Evolutionary conservation across 257 asterid genomes (phyloP).

Genomic region (Solanum okadae): DNA sequence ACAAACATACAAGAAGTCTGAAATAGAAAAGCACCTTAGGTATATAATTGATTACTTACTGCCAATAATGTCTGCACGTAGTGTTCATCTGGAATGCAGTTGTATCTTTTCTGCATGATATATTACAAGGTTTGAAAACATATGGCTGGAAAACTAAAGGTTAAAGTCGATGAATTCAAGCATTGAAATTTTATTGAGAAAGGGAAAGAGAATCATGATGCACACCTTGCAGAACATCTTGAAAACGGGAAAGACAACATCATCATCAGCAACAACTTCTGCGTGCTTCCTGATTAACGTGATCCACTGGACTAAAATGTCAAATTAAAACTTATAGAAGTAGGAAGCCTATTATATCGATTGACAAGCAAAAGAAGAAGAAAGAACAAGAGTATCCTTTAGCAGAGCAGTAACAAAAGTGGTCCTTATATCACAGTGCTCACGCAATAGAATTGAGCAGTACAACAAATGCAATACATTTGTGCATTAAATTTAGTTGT

Average conservation of each 20-base stretch:
- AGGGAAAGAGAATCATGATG: neutral
- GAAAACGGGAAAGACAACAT: constrained; percentile 51
- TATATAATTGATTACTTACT: constrained; percentile 29
- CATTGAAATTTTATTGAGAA: neutral
- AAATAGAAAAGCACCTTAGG: neutral
- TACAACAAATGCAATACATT: neutral
- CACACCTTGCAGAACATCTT: constrained; percentile 73
- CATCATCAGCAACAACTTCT: constrained; percentile 65
- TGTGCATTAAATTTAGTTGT: neutral
- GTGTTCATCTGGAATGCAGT: constrained; percentile 97
- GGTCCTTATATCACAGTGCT: neutral
- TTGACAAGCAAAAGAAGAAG: neutral
- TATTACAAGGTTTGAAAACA: constrained; percentile 1
- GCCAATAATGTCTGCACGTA: constrained; percentile 82
- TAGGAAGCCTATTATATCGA: neutral
- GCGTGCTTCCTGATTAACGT: constrained; percentile 69
- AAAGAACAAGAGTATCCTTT: neutral
- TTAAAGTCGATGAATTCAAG: neutral
- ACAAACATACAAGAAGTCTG: neutral
- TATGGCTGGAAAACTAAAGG: neutral
- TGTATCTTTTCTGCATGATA: constrained; percentile 76
- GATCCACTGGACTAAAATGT: constrained; percentile 61
- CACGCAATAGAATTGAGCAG: neutral
- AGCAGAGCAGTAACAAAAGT: neutral
- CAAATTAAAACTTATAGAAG: neutral